Conservation (phyloP, 768 basidiomycete genomes). For the Naganishia randhawae region DNA sequence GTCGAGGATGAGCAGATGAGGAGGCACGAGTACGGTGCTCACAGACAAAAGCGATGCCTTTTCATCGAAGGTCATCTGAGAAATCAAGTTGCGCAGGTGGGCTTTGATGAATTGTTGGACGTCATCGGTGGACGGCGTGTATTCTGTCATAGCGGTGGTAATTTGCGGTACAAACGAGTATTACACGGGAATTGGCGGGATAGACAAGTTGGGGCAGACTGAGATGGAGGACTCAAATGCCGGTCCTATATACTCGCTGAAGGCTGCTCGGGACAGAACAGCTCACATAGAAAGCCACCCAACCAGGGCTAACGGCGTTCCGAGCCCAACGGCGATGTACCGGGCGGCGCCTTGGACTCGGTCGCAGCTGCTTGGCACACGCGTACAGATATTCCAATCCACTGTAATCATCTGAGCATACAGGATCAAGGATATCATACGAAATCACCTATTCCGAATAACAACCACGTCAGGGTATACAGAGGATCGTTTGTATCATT, state of each 20-base stretch:
- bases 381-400: too few species aligned
- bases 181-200: too few species aligned
- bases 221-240: too few species aligned
- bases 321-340: background rate
- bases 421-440: too few species aligned
- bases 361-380: background rate
- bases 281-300: slow-evolving; percentile 17
- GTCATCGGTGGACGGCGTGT: background rate
- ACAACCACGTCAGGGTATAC: too few species aligned
- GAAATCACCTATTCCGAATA: too few species aligned
- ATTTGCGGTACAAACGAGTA: too few species aligned
- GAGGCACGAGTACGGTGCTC: background rate
- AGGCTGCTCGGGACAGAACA: background rate
- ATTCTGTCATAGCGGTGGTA: slow-evolving; percentile 1
- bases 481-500: too few species aligned
- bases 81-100: background rate
- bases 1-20: background rate
- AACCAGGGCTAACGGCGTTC: background rate
- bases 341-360: too few species aligned
- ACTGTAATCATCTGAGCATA: too few species aligned
- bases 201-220: too few species aligned
- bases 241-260: too few species aligned
- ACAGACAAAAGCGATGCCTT: background rate
- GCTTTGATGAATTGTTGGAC: background rate
- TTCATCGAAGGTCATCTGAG: background rate